A percentile compares a stretch with the other conserved stretches of the same genome.
phyloP scores from a whole-genome alignment of 495 filamentous ascomycete genomes.

The Oidiodendron maius region DNA sequence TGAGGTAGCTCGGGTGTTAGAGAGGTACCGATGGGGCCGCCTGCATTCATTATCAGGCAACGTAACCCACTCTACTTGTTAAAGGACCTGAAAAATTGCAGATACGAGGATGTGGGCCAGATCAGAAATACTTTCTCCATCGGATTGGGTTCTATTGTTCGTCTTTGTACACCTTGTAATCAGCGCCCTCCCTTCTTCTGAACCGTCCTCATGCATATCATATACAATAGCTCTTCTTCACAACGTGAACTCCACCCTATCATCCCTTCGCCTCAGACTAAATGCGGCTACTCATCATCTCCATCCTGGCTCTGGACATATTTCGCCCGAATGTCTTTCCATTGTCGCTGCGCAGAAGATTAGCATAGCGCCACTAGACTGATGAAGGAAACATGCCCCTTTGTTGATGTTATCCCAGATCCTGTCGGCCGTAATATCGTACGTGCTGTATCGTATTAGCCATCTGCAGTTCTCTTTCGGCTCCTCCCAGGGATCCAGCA shows the following conservation, averaged over 20 bases:
- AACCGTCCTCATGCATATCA: not conserved
- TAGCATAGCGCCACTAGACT: not conserved
- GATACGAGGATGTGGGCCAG: not conserved
- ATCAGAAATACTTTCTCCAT: not conserved
- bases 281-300: slow-evolving; percentile 39
- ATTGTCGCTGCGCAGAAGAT: slow-evolving; percentile 72
- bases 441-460: slow-evolving; percentile 50
- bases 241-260: too few relatives aligned
- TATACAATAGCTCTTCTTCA: not conserved
- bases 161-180: slow-evolving; percentile 22
- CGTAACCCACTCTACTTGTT: not conserved
- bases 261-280: not conserved
- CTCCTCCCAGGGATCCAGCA: slow-evolving; percentile 7
- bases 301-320: slow-evolving; percentile 51
- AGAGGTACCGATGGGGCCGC: too few relatives aligned
- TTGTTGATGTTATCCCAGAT: slow-evolving; percentile 86
- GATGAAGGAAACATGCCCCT: slow-evolving; percentile 62
- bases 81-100: not conserved
- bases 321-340: slow-evolving; percentile 94
- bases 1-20: too few relatives aligned
- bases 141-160: slow-evolving; percentile 15
- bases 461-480: not conserved
- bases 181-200: slow-evolving; percentile 1
- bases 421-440: slow-evolving; percentile 68
- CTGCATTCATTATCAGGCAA: too few relatives aligned